Evolutionary conservation across 129 eudicot genomes (phyloP).

Genomic region (Flaveria ramosissima): DNA sequence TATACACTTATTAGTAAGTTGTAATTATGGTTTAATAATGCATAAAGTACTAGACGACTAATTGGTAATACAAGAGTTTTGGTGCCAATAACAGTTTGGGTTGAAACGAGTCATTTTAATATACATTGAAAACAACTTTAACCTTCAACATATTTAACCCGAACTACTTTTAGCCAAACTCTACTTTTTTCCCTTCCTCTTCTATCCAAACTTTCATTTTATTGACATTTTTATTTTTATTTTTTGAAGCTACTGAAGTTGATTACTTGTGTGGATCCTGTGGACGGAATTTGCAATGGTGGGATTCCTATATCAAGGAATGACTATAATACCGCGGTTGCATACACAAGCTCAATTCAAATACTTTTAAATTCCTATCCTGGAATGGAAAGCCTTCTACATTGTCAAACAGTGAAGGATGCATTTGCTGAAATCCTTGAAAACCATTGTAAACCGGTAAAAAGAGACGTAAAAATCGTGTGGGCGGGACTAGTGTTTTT

Average conservation of each 20-base stretch:
- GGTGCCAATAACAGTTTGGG: too few relatives aligned
- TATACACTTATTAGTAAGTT: neutral
- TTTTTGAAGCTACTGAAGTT: slow-evolving; percentile 47
- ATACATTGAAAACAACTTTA: neutral
- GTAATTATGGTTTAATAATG: neutral
- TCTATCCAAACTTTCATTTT: neutral
- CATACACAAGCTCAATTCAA: slow-evolving; percentile 68
- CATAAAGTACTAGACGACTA: too few relatives aligned
- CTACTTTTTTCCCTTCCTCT: too few relatives aligned
- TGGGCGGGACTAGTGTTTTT: slow-evolving; percentile 61
- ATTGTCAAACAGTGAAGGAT: slow-evolving; percentile 67
- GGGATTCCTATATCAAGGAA: slow-evolving; percentile 59
- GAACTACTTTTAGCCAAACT: neutral
- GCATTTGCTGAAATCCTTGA: slow-evolving; percentile 63
- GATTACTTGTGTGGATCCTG: slow-evolving; percentile 59
- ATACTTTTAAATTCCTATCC: slow-evolving; percentile 66
- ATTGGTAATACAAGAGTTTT: too few relatives aligned
- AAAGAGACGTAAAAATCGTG: slow-evolving; percentile 50
- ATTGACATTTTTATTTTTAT: slow-evolving; percentile 3
- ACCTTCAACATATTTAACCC: neutral
- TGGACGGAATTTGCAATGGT: slow-evolving; percentile 50
- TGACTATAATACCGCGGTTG: slow-evolving; percentile 45
- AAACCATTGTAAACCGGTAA: slow-evolving; percentile 70
- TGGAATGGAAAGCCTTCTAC: slow-evolving; percentile 67
- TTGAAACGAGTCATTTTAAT: neutral